phyloP scores from a whole-genome alignment of 192 early-diverging fungal species.

The Podila epigama region DNA sequence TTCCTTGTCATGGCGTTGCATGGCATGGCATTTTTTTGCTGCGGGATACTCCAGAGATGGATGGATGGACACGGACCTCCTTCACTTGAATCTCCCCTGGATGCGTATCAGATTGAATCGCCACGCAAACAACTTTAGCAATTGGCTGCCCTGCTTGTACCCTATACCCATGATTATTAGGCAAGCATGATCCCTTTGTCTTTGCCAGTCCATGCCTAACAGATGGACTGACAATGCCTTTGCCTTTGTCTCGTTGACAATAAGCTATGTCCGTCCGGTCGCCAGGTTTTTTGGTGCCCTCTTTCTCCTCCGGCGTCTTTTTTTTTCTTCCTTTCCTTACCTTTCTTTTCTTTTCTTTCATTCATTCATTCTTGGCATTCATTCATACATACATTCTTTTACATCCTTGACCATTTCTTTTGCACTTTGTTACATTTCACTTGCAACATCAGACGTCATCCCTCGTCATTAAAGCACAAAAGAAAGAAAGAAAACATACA shows the following conservation, averaged over 20 bases:
- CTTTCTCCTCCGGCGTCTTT: background rate
- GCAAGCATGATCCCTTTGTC: no score
- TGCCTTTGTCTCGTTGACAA: background rate
- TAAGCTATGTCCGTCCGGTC: no score
- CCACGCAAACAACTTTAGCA: background rate
- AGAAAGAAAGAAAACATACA: no score
- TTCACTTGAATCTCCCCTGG: background rate
- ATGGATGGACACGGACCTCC: background rate
- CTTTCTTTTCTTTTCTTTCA: background rate
- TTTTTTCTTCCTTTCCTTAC: background rate
- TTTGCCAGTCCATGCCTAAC: no score
- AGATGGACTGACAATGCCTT: no score
- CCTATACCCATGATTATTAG: no score
- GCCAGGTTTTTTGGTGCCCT: background rate
- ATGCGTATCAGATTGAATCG: background rate
- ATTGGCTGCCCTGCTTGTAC: no score
- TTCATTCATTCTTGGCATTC: slow-evolving; percentile 1
- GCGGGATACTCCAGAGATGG: no score
- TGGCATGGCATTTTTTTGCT: no score
- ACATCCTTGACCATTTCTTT: background rate
- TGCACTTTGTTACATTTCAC: background rate
- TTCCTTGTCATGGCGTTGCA: no score
- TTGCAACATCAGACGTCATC: no score
- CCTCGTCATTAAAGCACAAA: no score
- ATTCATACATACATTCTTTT: background rate